phyloP scores from a whole-genome alignment of 129 eudicot species.

The Flaveria bidentis region DNA sequence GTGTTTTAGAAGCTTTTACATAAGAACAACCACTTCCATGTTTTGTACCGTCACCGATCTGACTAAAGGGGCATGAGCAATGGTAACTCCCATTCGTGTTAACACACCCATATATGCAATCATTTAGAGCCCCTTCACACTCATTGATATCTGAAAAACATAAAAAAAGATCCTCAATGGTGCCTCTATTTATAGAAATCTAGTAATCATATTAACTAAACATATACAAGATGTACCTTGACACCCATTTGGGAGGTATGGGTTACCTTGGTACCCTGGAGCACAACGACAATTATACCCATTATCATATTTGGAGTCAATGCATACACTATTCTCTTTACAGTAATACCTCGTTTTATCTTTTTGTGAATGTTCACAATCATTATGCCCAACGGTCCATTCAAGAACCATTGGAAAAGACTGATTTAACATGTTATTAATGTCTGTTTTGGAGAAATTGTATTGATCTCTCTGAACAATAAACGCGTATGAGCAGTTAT shows the following conservation, averaged over 20 bases:
- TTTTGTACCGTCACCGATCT: slow-evolving; percentile 21
- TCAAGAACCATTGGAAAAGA: slow-evolving; percentile 14
- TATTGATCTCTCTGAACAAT: slow-evolving; percentile 18
- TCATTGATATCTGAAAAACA: slow-evolving; percentile 24
- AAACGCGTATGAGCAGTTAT: slow-evolving; percentile 32
- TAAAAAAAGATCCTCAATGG: not conserved
- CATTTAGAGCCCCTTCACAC: slow-evolving; percentile 17
- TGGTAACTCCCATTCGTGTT: slow-evolving; percentile 21
- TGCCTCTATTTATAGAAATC: not conserved
- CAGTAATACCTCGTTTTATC: slow-evolving; percentile 7
- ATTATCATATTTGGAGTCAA: not conserved
- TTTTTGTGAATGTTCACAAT: slow-evolving; percentile 17
- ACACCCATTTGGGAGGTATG: slow-evolving; percentile 32
- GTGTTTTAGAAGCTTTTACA: not conserved
- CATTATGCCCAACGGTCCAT: slow-evolving; percentile 28
- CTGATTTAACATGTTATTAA: slow-evolving; percentile 11
- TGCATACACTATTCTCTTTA: slow-evolving; percentile 19
- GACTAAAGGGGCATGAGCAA: slow-evolving; percentile 24
- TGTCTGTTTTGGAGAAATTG: not conserved
- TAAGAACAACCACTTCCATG: slow-evolving; percentile 27
- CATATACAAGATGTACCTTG: not conserved
- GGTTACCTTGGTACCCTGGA: slow-evolving; percentile 26
- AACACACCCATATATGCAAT: slow-evolving; percentile 10
- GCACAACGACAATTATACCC: slow-evolving; percentile 31
- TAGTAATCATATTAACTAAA: not conserved